These are phyloP conservation scores for Calonectria montana DNA, from an alignment of 2,329 filamentous ascomycete species.

Conservation along the genomic window DNA sequence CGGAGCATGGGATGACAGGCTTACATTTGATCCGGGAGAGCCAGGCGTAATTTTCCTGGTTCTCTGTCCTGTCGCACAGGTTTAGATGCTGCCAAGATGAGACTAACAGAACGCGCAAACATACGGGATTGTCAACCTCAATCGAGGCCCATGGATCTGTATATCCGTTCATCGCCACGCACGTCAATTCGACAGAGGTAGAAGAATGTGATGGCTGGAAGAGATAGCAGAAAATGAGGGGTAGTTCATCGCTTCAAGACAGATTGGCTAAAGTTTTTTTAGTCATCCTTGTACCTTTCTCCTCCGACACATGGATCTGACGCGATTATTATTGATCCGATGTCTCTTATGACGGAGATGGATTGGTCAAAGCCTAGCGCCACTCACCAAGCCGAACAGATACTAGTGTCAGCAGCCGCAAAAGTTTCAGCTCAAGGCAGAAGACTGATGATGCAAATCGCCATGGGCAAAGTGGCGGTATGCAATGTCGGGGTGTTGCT, in stretches of 20 bases:
- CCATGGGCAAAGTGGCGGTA: background rate
- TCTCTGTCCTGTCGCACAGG: background rate
- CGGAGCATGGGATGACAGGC: too few relatives aligned
- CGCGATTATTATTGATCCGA: slow-evolving; percentile 2
- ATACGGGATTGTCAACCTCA: background rate
- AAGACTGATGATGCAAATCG: background rate
- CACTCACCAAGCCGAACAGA: background rate
- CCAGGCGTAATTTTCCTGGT: background rate
- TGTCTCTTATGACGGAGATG: background rate
- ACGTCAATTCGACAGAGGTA: background rate
- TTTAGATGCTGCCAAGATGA: background rate
- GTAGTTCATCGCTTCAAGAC: background rate
- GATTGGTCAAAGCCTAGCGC: background rate
- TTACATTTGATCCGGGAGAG: background rate
- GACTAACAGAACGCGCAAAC: background rate
- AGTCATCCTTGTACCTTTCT: background rate
- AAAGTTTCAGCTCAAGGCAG: background rate
- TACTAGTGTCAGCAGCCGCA: background rate
- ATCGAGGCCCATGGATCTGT: background rate
- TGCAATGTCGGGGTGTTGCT: background rate
- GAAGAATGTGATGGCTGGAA: background rate
- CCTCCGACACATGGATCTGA: background rate
- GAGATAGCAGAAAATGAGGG: background rate
- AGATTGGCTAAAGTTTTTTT: background rate
- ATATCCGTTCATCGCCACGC: background rate